Percentiles rank a stretch among this genome's conserved stretches.
phyloP scores from a whole-genome alignment of 2,329 filamentous ascomycete genomes.

The Epichloe festucae region DNA sequence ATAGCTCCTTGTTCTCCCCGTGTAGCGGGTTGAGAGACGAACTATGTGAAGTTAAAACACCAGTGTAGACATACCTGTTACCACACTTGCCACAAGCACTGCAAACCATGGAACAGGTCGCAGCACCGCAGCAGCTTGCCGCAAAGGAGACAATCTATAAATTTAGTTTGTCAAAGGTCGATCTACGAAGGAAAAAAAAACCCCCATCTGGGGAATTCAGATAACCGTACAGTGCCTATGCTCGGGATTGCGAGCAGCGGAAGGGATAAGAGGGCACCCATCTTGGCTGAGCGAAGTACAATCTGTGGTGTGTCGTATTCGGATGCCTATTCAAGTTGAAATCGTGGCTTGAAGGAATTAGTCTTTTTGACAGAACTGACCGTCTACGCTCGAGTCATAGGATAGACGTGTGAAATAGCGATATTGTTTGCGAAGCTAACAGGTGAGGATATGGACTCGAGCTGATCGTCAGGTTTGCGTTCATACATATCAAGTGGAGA shows the following conservation, averaged over 20 bases:
- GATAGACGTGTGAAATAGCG: no score
- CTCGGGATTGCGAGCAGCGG: slow-evolving; percentile 83
- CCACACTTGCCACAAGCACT: slow-evolving; percentile 93
- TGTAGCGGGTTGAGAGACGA: no score
- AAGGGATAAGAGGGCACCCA: slow-evolving; percentile 86
- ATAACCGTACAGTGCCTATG: slow-evolving; percentile 60
- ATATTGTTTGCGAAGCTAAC: no score
- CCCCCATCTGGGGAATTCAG: background rate
- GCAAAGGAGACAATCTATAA: slow-evolving; percentile 59
- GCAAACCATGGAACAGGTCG: slow-evolving; percentile 91
- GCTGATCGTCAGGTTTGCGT: no score
- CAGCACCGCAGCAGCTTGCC: slow-evolving; percentile 90
- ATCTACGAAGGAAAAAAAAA: background rate
- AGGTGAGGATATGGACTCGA: no score
- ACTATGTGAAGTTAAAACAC: background rate
- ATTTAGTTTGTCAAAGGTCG: slow-evolving; percentile 3
- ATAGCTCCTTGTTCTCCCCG: background rate
- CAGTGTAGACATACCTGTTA: slow-evolving; percentile 53
- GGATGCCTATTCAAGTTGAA: no score
- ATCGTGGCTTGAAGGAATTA: no score
- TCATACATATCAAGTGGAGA: no score
- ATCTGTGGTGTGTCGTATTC: no score
- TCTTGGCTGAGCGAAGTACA: slow-evolving; percentile 23
- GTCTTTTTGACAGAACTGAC: no score
- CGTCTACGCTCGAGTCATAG: no score